A percentile compares a stretch with the other conserved stretches of the same genome.
Evolutionary conservation across 2,329 filamentous ascomycete genomes (phyloP).

Genomic region (Fusarium sp.): DNA sequence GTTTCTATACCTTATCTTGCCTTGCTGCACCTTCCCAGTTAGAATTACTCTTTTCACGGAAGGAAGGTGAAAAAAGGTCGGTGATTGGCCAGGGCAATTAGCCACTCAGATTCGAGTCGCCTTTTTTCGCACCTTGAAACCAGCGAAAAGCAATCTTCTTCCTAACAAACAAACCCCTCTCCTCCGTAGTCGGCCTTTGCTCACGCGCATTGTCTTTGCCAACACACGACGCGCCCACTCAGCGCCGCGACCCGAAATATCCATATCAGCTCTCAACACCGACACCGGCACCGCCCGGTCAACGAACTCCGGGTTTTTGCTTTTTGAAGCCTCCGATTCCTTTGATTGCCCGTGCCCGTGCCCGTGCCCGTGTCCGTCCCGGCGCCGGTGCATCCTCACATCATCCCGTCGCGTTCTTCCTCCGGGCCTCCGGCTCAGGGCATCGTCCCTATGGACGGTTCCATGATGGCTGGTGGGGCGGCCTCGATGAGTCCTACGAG

Average conservation of each 20-base stretch:
- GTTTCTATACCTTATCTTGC: conserved; percentile 21
- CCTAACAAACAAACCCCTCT: conserved; percentile 40
- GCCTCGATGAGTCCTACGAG: conserved; percentile 65
- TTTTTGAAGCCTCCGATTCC: conserved; percentile 6
- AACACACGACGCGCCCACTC: conserved; percentile 39
- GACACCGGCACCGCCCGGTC: conserved; percentile 44
- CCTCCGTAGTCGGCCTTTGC: conserved; percentile 48
- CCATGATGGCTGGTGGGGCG: conserved; percentile 57
- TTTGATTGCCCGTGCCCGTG: conserved; percentile 20
- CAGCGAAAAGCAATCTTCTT: conserved; percentile 37
- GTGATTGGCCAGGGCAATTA: conserved; percentile 13
- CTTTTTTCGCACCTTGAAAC: conserved; percentile 32
- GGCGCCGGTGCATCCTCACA: conserved; percentile 21
- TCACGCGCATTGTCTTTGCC: conserved; percentile 38
- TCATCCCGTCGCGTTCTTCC: conserved; percentile 15
- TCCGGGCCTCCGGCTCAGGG: conserved; percentile 26
- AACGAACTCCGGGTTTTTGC: conserved; percentile 20
- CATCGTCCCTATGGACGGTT: conserved; percentile 56
- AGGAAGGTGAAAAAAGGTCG: conserved; percentile 3
- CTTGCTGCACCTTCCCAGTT: neutral
- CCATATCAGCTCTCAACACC: conserved; percentile 40
- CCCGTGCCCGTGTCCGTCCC: conserved; percentile 18
- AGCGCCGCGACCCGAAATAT: conserved; percentile 34
- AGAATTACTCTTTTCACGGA: neutral
- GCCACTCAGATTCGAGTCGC: conserved; percentile 27